Conservation (phyloP, 176 grass and related monocot species). For the Paspalum vaginatum region DNA sequence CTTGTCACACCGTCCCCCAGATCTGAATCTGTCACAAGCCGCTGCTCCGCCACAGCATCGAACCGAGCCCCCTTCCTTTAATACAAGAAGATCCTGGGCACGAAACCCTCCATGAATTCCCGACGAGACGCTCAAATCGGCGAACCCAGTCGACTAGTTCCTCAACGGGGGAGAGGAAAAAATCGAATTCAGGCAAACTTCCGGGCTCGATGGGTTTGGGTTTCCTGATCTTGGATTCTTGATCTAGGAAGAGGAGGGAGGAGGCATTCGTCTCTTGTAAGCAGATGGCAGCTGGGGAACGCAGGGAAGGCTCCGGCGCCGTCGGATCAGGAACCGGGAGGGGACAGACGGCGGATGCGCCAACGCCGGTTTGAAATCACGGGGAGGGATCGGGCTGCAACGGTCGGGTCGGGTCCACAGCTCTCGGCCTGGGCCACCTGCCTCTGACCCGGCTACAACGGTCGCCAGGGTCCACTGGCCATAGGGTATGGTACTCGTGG, state of each 20-base stretch:
- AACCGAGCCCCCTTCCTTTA: neutral
- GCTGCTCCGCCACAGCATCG: constrained; percentile 36
- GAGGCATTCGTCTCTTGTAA: constrained; percentile 33
- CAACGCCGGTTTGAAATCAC: constrained; percentile 39
- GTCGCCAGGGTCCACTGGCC: constrained; percentile 32
- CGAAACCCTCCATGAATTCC: neutral
- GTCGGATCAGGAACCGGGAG: constrained; percentile 27
- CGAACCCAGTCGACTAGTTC: constrained; percentile 19
- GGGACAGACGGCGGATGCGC: constrained; percentile 46
- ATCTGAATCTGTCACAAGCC: constrained; percentile 21
- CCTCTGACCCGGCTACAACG: constrained; percentile 35
- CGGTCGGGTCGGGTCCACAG: constrained; percentile 58
- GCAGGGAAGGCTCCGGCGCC: constrained; percentile 12
- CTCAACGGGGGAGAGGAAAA: neutral
- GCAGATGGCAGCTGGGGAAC: neutral
- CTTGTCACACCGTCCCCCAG: neutral
- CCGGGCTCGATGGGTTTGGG: neutral
- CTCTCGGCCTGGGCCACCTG: neutral
- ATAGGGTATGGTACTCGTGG: too few species aligned
- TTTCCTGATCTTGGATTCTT: constrained; percentile 44
- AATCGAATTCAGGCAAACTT: neutral
- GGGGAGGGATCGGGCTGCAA: constrained; percentile 51
- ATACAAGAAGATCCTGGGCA: constrained; percentile 16
- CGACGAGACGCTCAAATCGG: neutral
- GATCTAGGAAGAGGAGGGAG: constrained; percentile 14